Evolutionary conservation across 192 early-diverging fungal species (phyloP).

Genomic region (Linnemannia hyalina): DNA sequence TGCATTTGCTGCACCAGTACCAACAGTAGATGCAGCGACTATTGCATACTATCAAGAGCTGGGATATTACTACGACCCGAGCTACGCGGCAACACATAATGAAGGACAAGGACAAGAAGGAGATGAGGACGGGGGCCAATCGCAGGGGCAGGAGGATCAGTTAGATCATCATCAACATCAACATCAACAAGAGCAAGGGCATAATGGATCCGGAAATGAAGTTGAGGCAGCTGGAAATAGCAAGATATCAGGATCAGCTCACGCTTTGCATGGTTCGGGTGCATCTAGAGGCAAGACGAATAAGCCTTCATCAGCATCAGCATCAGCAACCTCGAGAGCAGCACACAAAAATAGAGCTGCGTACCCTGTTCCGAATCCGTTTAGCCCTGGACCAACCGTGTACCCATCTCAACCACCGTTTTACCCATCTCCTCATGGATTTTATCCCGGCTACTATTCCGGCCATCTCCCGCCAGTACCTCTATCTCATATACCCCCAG

Average conservation of each 20-base stretch:
- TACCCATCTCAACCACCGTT: not conserved
- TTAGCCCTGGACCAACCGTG: not conserved
- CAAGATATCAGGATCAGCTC: not conserved
- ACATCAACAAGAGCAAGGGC: not conserved
- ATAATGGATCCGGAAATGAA: not conserved
- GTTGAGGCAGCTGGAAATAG: not conserved
- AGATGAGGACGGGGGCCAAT: slow-evolving; percentile 15
- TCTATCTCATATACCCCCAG: slow-evolving; percentile 11
- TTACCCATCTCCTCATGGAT: slow-evolving; percentile 7
- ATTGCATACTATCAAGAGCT: slow-evolving; percentile 46
- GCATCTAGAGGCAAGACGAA: not conserved
- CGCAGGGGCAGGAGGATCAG: not conserved
- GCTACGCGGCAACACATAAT: not conserved
- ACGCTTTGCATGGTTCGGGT: not conserved
- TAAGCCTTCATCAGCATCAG: not conserved
- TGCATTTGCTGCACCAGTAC: not conserved
- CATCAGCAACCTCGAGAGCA: not conserved
- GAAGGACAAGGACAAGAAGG: slow-evolving; percentile 3
- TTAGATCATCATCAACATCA: not conserved
- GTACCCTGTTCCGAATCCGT: not conserved
- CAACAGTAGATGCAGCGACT: slow-evolving; percentile 33
- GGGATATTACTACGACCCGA: slow-evolving; percentile 51
- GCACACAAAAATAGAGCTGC: not conserved
- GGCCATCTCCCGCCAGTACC: not conserved
- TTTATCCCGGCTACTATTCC: slow-evolving; percentile 8